These are phyloP conservation scores for Sphaceloma murrayae DNA, from an alignment of 2,329 filamentous ascomycete species.

Conservation along the genomic window DNA sequence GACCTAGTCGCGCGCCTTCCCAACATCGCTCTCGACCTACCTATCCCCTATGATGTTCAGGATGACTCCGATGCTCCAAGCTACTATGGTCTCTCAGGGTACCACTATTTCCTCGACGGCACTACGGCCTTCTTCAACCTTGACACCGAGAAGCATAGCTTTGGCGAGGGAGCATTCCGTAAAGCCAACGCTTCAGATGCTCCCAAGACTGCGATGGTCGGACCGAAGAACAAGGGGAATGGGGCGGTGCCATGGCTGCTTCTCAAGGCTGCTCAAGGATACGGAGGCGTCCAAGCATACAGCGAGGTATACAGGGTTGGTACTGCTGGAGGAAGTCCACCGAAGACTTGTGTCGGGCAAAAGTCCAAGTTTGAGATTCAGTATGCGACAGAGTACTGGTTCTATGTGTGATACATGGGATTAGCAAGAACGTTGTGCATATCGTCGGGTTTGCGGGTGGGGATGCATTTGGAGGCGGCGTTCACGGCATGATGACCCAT, in stretches of 20 bases:
- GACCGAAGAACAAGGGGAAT: conserved; percentile 49
- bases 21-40: conserved; percentile 57
- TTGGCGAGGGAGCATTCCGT: conserved; percentile 53
- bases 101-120: conserved; percentile 68
- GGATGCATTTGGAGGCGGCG: conserved; percentile 2
- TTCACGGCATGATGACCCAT: neutral
- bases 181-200: conserved; percentile 55
- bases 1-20: conserved; percentile 57
- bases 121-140: conserved; percentile 75
- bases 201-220: conserved; percentile 50
- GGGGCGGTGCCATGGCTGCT: conserved; percentile 74
- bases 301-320: conserved; percentile 73
- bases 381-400: conserved; percentile 76
- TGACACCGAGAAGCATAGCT: conserved; percentile 42
- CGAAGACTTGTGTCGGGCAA: conserved; percentile 61
- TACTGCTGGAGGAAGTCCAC: conserved; percentile 72
- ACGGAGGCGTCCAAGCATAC: conserved; percentile 48
- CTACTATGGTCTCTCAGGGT: conserved; percentile 57
- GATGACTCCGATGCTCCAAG: conserved; percentile 39
- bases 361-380: conserved; percentile 58
- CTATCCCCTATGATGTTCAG: conserved; percentile 35
- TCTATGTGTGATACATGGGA: conserved; percentile 27
- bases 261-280: conserved; percentile 44
- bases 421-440: neutral
- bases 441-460: conserved; percentile 1